Conservation (phyloP, 1,284 basidiomycete species). For the Fomitopsis betulina region DNA sequence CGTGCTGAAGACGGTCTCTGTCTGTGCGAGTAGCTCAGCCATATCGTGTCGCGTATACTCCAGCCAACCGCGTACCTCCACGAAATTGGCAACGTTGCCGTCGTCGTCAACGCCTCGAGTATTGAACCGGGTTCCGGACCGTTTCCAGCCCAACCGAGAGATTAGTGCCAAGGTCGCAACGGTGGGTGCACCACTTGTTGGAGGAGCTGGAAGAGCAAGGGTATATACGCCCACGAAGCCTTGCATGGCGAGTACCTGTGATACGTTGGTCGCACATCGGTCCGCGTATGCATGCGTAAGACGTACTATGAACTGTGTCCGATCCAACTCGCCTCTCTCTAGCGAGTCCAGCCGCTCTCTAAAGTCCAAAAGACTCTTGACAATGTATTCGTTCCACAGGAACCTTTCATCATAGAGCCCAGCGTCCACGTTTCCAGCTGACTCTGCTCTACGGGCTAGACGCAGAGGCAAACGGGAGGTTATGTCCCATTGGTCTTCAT, state of each 20-base stretch:
- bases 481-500: constrained; percentile 83
- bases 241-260: constrained; percentile 85
- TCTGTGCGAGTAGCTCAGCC: constrained; percentile 43
- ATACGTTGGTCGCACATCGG: constrained; percentile 6
- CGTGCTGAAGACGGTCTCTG: constrained; percentile 87
- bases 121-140: constrained; percentile 96
- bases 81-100: constrained; percentile 96
- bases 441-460: constrained; percentile 45
- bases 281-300: neutral
- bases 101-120: constrained; percentile 98
- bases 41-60: neutral
- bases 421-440: constrained; percentile 43
- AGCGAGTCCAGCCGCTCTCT: constrained; percentile 65
- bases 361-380: constrained; percentile 78
- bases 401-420: constrained; percentile 77
- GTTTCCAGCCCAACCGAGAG: constrained; percentile 88
- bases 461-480: constrained; percentile 75
- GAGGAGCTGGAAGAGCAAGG: constrained; percentile 68
- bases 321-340: constrained; percentile 71
- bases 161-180: constrained; percentile 76
- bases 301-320: constrained; percentile 77
- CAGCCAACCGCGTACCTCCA: constrained; percentile 58
- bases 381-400: constrained; percentile 85
- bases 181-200: constrained; percentile 60
- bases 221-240: constrained; percentile 81